Evolutionary conservation across 2,329 filamentous ascomycete species (phyloP).

Genomic region (Phyllosticta citrichinensis): DNA sequence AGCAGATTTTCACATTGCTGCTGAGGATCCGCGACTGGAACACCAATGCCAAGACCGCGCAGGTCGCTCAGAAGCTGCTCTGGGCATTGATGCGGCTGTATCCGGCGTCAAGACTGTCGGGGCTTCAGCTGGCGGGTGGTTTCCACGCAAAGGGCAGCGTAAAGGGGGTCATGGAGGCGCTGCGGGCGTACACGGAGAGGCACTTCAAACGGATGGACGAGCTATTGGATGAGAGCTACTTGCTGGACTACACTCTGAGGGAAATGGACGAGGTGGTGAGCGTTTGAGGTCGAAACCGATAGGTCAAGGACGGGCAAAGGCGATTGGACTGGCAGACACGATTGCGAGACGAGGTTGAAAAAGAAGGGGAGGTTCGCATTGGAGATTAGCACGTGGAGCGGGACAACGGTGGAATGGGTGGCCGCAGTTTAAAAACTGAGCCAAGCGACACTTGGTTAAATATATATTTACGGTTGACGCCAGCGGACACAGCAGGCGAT

Average conservation of each 20-base stretch:
- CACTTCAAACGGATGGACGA: conserved; percentile 88
- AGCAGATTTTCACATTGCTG: conserved; percentile 76
- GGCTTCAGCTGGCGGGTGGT: conserved; percentile 39
- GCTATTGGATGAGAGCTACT: conserved; percentile 83
- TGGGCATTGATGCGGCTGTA: conserved; percentile 72
- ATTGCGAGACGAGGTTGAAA: not conserved
- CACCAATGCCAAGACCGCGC: conserved; percentile 79
- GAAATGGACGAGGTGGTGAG: conserved; percentile 70
- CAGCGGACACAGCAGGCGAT: not conserved
- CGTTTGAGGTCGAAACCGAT: not conserved
- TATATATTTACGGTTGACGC: not conserved
- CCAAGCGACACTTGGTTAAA: not conserved
- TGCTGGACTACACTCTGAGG: conserved; percentile 84
- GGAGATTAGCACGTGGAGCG: not conserved
- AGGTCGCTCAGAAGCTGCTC: conserved; percentile 76
- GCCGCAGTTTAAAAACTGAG: not conserved
- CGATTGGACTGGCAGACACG: not conserved
- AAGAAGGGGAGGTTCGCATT: not conserved
- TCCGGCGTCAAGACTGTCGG: conserved; percentile 65
- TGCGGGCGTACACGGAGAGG: conserved; percentile 82
- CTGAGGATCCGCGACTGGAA: conserved; percentile 91
- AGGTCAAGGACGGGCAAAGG: not conserved
- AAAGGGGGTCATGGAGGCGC: conserved; percentile 76
- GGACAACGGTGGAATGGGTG: not conserved
- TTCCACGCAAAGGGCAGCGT: conserved; percentile 43